These are phyloP conservation scores for Heliamphora pulchella DNA, from an alignment of 179 eudicot genomes.

Conservation along the genomic window DNA sequence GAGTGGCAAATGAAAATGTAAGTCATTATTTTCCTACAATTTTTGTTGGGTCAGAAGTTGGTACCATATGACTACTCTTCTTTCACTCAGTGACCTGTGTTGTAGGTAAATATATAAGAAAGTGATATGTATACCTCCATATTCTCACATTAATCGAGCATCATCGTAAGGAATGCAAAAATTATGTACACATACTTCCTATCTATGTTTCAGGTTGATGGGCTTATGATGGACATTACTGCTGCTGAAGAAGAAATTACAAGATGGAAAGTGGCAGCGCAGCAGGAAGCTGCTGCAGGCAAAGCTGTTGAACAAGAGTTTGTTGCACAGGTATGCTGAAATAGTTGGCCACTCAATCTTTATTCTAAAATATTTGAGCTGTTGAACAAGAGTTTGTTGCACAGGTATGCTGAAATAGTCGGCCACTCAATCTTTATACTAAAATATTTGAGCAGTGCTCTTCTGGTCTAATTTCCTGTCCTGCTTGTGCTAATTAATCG, in stretches of 20 bases:
- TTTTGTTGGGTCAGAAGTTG: neutral
- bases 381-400: no score
- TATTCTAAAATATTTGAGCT: neutral
- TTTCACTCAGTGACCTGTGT: neutral
- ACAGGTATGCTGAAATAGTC: no score
- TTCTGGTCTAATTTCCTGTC: neutral
- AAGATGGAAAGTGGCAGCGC: conserved; percentile 95
- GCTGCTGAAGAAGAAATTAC: conserved; percentile 94
- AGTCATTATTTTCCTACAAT: neutral
- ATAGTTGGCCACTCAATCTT: neutral
- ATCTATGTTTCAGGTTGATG: conserved; percentile 56
- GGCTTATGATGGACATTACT: conserved; percentile 90
- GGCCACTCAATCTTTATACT: neutral
- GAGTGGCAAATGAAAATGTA: conserved; percentile 91
- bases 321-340: conserved; percentile 53
- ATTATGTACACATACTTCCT: neutral
- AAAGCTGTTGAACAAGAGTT: conserved; percentile 89
- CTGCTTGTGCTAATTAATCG: neutral
- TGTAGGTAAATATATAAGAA: neutral
- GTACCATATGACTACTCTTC: conserved; percentile 7
- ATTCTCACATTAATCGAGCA: neutral
- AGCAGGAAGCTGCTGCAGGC: conserved; percentile 98
- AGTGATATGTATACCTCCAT: neutral
- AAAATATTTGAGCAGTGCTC: neutral
- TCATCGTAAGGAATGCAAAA: neutral